A percentile compares a stretch with the other conserved stretches of the same genome.
Evolutionary conservation across 2,329 filamentous ascomycete genomes (phyloP).

Genomic region (Erysiphe pisi): DNA sequence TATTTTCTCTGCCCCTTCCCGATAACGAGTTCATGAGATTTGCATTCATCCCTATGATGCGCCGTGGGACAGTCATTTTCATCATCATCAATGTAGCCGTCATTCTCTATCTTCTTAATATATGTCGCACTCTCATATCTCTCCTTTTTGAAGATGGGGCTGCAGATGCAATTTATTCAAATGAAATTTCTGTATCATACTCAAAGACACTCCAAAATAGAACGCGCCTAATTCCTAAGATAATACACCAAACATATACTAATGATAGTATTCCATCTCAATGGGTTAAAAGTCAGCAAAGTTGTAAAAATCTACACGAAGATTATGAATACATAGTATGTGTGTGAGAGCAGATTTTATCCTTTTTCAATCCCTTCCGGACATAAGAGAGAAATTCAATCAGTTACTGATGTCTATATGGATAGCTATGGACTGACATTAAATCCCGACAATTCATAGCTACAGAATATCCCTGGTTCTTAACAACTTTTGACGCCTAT

Average conservation of each 20-base stretch:
- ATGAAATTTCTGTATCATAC: conserved; percentile 56
- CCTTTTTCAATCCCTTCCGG: not conserved
- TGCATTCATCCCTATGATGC: conserved; percentile 32
- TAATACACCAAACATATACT: conserved; percentile 67
- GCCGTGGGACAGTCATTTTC: conserved; percentile 36
- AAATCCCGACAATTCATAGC: conserved; percentile 60
- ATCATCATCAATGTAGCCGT: conserved; percentile 51
- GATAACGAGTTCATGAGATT: not conserved
- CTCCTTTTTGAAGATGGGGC: conserved; percentile 58
- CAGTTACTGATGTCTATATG: conserved; percentile 9
- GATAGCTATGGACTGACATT: conserved; percentile 64
- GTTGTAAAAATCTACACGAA: conserved; percentile 55
- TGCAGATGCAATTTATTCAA: conserved; percentile 54
- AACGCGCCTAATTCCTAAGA: conserved; percentile 58
- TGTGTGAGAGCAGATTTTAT: conserved; percentile 27
- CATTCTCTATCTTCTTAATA: conserved; percentile 53
- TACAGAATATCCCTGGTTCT: conserved; percentile 65
- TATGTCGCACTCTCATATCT: conserved; percentile 59
- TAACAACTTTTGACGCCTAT: conserved; percentile 63
- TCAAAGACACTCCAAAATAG: conserved; percentile 47
- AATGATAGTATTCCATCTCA: conserved; percentile 56
- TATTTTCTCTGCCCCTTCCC: not conserved
- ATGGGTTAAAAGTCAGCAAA: conserved; percentile 57
- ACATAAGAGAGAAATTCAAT: conserved; percentile 27
- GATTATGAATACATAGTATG: conserved; percentile 62